These are phyloP conservation scores for Akanthomyces lecanii DNA, from an alignment of 2,329 filamentous ascomycete genomes.

Conservation along the genomic window DNA sequence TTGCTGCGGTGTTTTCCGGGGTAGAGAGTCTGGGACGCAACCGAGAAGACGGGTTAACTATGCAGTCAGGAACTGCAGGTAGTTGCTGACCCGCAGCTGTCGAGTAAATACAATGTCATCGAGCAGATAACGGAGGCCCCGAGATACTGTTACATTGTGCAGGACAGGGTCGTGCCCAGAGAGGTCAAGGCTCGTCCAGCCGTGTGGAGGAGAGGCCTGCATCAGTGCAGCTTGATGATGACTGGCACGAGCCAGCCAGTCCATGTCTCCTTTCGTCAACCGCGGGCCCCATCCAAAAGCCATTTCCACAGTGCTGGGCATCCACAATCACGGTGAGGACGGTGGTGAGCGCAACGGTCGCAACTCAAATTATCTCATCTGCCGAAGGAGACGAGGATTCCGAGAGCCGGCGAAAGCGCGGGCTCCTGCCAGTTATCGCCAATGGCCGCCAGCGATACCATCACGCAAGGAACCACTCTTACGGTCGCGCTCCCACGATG, in stretches of 20 bases:
- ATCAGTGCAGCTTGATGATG: too few relatives aligned
- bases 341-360: conserved; percentile 7
- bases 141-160: neutral
- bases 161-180: neutral
- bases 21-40: neutral
- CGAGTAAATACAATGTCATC: neutral
- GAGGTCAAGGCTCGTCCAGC: neutral
- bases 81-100: neutral
- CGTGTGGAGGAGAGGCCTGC: neutral
- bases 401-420: neutral
- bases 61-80: neutral
- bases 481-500: too few relatives aligned
- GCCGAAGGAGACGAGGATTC: neutral
- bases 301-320: neutral
- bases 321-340: conserved; percentile 13
- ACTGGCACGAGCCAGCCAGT: too few relatives aligned
- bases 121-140: conserved; percentile 3
- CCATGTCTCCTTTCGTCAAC: neutral
- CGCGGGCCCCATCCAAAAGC: neutral
- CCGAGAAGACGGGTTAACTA: neutral
- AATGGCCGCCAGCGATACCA: neutral
- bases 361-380: neutral
- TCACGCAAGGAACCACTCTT: too few relatives aligned
- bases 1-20: neutral
- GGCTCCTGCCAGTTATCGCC: neutral